phyloP scores from a whole-genome alignment of 306 rosid species.

The Quercus variabilis region DNA sequence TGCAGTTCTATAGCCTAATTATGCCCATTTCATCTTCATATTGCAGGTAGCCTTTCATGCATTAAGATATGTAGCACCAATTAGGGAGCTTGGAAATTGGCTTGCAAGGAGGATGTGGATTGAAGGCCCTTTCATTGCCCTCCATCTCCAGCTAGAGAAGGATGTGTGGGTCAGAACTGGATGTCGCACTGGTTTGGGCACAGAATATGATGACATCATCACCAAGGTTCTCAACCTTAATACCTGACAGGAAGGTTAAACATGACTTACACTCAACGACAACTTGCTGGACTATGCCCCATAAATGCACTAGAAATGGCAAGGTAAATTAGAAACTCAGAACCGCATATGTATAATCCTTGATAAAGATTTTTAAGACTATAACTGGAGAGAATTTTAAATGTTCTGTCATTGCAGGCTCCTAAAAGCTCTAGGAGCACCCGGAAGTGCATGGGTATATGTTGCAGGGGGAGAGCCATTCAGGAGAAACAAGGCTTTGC shows the following conservation, averaged over 20 bases:
- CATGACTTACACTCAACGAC: constrained; percentile 34
- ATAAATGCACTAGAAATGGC: constrained; percentile 53
- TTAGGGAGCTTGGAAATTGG: constrained; percentile 39
- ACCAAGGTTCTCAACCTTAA: constrained; percentile 35
- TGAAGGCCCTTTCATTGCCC: constrained; percentile 54
- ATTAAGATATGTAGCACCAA: constrained; percentile 42
- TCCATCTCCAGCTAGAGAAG: constrained; percentile 60
- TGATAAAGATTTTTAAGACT: neutral
- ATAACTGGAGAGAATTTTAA: neutral
- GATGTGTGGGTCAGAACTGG: constrained; percentile 68
- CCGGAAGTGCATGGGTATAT: constrained; percentile 33
- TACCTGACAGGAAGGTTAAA: constrained; percentile 41
- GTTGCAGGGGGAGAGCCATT: constrained; percentile 61
- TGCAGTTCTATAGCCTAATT: neutral
- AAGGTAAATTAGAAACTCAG: constrained; percentile 19
- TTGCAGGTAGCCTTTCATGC: constrained; percentile 59
- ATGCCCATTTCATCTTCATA: neutral
- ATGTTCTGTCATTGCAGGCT: constrained; percentile 21
- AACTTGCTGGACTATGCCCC: constrained; percentile 52
- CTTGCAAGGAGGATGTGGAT: constrained; percentile 60
- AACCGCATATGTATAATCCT: neutral
- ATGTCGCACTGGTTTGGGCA: constrained; percentile 54
- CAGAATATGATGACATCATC: constrained; percentile 31
- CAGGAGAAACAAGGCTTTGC: constrained; percentile 41
- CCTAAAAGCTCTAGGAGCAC: constrained; percentile 51